Percentiles rank a stretch among this genome's conserved stretches.
Conservation (phyloP, 2,329 filamentous ascomycete genomes). For the Monilinia polystroma region DNA sequence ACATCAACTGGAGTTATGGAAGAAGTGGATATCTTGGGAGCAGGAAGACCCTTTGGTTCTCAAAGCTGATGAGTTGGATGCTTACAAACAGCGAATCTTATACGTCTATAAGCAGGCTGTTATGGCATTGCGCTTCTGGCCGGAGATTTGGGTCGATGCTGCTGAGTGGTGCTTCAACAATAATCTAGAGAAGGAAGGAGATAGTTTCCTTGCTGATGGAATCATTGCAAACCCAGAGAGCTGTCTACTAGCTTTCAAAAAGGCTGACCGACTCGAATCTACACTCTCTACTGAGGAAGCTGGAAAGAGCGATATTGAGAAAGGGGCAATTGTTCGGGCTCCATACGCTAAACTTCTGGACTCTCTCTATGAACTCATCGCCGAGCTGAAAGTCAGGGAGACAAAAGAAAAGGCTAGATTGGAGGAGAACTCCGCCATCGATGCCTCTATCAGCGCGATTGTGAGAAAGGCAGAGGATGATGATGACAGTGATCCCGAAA, state of each 20-base stretch:
- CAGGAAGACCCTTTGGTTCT: constrained; percentile 88
- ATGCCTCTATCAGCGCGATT: constrained; percentile 42
- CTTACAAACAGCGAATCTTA: constrained; percentile 75
- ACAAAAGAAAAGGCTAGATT: constrained; percentile 56
- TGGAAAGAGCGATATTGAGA: constrained; percentile 62
- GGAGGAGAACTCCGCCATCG: constrained; percentile 48
- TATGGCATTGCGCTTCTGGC: constrained; percentile 92
- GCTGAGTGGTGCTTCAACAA: constrained; percentile 90
- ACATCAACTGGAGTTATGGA: constrained; percentile 85
- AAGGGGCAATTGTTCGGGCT: constrained; percentile 66
- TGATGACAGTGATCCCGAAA: constrained; percentile 42
- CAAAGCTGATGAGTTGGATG: constrained; percentile 73
- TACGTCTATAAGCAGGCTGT: constrained; percentile 92
- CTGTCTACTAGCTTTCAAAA: constrained; percentile 83
- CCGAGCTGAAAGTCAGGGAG: constrained; percentile 66
- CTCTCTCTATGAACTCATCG: constrained; percentile 82
- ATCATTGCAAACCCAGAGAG: constrained; percentile 91
- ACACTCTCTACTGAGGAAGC: constrained; percentile 75
- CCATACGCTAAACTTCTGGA: constrained; percentile 82
- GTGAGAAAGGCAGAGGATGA: constrained; percentile 52
- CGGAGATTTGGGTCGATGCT: constrained; percentile 93
- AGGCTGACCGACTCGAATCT: constrained; percentile 82
- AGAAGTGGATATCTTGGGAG: constrained; percentile 93
- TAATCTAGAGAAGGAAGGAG: constrained; percentile 62
- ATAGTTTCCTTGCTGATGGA: constrained; percentile 73